phyloP scores from a whole-genome alignment of 164 flowering plant genomes.

The Amborella trichopoda region DNA sequence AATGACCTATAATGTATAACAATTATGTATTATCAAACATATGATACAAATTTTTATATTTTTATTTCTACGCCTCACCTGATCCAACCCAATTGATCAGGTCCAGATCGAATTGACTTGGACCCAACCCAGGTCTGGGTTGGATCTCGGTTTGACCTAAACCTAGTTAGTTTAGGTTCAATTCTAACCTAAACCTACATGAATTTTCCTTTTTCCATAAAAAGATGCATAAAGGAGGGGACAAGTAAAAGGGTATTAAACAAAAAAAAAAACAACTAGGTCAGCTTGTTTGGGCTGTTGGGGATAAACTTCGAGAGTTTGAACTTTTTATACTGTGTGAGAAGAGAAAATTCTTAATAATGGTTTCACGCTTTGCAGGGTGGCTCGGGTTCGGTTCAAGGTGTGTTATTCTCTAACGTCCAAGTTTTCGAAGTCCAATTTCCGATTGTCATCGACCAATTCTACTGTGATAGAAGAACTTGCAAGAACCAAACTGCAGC shows the following conservation, averaged over 20 bases:
- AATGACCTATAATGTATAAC: too few species aligned
- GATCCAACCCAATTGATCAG: too few species aligned
- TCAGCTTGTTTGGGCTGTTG: background rate
- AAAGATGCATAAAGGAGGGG: background rate
- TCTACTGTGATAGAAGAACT: conserved; percentile 28
- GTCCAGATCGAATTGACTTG: too few species aligned
- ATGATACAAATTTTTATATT: too few species aligned
- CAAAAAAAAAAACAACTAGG: background rate
- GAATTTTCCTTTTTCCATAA: background rate
- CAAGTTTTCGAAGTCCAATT: conserved; percentile 35
- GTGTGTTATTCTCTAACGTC: conserved; percentile 39
- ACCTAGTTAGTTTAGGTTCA: too few species aligned
- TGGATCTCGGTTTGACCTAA: too few species aligned
- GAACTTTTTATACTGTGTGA: background rate
- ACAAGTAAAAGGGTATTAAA: background rate
- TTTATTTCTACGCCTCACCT: too few species aligned
- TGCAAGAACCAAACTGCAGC: conserved; percentile 46
- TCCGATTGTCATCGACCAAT: conserved; percentile 54
- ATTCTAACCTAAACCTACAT: background rate
- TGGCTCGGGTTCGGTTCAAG: conserved; percentile 45
- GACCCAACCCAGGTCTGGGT: too few species aligned
- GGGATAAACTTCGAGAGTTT: background rate
- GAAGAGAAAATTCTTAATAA: too few species aligned
- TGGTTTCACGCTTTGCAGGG: too few species aligned
- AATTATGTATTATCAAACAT: too few species aligned